Evolutionary conservation across 768 basidiomycete genomes (phyloP), one percentile per base, ranked within the genome.

Genomic region (Russula foetens): DNA sequence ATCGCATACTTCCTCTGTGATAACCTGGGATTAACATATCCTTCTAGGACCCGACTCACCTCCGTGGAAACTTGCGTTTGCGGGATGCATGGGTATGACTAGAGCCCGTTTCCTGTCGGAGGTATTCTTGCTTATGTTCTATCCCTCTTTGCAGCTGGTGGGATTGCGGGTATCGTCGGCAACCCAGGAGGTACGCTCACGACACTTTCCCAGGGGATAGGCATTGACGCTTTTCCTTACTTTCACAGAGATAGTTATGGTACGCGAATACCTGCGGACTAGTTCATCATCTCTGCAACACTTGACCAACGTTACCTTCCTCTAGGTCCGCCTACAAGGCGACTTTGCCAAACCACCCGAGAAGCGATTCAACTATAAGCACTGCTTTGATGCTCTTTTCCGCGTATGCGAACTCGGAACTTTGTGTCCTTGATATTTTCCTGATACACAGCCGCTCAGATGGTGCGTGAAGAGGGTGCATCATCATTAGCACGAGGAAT

Each of bases 281-380:
- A 4, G 38, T 26, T 19, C 17, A 38, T 19, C 17, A 38, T 35
- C 11, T 39, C 15, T 35, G 21, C 24, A 14, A 50, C 31, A 55
- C 41, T 17, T 55, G 14, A 55, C 45, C 35, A 50, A 52, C 65
- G 57, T 66, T 63, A 53, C 4, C 58, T 63, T 67, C 60, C 57
- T 66, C 67, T 61, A 81, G 78, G 80, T 94, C 45, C 86, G 93
- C 56, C 78, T 96, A 62, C 93, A 95, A 73, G 92, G 88, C 39
- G 93, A 96, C 73, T 86, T 90, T 67, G 92, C 90, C 7, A 95
- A 94, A 71, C 82, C 90, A 1, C 84, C 86, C 9, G 90, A 91
- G 75, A 90, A 91, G 72, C 79, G 90, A 46, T 88, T 93, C 76
- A 90, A 91, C 68, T 96, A 96, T 72, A 90, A 90, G 75, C 81